phyloP scores from a whole-genome alignment of 1,284 basidiomycete genomes.

The Tetrapyrgos nigripes region DNA sequence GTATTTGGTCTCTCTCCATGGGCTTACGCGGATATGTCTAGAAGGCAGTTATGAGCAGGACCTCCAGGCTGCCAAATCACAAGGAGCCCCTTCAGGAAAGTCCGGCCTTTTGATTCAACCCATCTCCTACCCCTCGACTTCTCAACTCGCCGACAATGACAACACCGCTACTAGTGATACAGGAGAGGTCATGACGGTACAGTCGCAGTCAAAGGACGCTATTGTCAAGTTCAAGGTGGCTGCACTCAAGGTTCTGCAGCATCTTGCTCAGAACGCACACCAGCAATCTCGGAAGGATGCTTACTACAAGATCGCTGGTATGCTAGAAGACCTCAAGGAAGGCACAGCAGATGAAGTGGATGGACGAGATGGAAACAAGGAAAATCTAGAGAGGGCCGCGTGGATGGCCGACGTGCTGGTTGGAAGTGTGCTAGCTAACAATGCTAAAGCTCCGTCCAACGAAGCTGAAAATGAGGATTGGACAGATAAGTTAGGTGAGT shows the following conservation, averaged over 20 bases:
- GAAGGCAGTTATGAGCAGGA: conserved; percentile 34
- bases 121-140: conserved; percentile 17
- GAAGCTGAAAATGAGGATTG: conserved; percentile 56
- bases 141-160: conserved; percentile 9
- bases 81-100: conserved; percentile 1
- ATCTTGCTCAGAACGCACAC: conserved; percentile 64
- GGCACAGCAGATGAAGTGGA: conserved; percentile 36
- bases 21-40: conserved; percentile 51
- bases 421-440: conserved; percentile 46
- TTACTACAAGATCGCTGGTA: conserved; percentile 66
- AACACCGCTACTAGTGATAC: conserved; percentile 43
- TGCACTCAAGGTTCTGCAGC: conserved; percentile 68
- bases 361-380: conserved; percentile 57
- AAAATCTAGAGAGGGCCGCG: conserved; percentile 54
- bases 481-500: conserved; percentile 72
- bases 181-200: conserved; percentile 48
- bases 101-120: conserved; percentile 32
- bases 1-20: conserved; percentile 61
- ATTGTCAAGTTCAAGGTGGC: conserved; percentile 71
- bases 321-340: conserved; percentile 57
- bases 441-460: not conserved
- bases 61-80: not conserved
- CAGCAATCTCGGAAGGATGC: conserved; percentile 64
- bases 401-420: conserved; percentile 81
- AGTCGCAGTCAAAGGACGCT: conserved; percentile 54